phyloP scores from a whole-genome alignment of 768 basidiomycete species.

The Hygrophorus pudorinus region DNA sequence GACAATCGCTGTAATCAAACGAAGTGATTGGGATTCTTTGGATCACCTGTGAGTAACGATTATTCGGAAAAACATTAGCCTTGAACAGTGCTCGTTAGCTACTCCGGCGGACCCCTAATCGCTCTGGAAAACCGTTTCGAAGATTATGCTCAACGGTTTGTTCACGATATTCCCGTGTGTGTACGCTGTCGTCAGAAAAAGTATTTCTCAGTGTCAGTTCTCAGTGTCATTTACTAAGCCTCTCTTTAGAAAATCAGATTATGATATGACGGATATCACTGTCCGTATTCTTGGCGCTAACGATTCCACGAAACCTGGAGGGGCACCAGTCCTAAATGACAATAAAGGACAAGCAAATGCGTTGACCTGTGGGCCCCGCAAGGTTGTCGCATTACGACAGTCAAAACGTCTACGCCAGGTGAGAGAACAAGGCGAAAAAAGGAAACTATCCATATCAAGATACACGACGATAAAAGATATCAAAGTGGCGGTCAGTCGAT shows the following conservation, averaged over 20 bases:
- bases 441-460: conserved; percentile 49
- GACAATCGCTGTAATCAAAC: conserved; percentile 44
- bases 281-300: conserved; percentile 30
- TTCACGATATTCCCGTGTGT: conserved; percentile 47
- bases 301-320: conserved; percentile 1
- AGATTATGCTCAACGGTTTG: conserved; percentile 24
- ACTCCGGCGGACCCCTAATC: conserved; percentile 46
- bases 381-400: conserved; percentile 36
- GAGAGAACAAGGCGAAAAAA: conserved; percentile 39
- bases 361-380: background rate
- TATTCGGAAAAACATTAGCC: conserved; percentile 4
- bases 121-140: conserved; percentile 27
- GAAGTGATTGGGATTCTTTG: conserved; percentile 56
- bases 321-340: background rate
- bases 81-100: conserved; percentile 28
- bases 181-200: conserved; percentile 48
- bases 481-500: conserved; percentile 51
- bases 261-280: conserved; percentile 51
- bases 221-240: conserved; percentile 4
- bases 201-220: conserved; percentile 22
- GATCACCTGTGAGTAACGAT: conserved; percentile 40
- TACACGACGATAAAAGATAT: conserved; percentile 68
- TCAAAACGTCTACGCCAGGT: conserved; percentile 62
- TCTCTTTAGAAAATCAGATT: conserved; percentile 39
- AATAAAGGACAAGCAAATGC: background rate